Percentiles rank a stretch among this genome's conserved stretches.
Conservation (phyloP, 2,329 filamentous ascomycete species). For the Aureobasidium sp. region DNA sequence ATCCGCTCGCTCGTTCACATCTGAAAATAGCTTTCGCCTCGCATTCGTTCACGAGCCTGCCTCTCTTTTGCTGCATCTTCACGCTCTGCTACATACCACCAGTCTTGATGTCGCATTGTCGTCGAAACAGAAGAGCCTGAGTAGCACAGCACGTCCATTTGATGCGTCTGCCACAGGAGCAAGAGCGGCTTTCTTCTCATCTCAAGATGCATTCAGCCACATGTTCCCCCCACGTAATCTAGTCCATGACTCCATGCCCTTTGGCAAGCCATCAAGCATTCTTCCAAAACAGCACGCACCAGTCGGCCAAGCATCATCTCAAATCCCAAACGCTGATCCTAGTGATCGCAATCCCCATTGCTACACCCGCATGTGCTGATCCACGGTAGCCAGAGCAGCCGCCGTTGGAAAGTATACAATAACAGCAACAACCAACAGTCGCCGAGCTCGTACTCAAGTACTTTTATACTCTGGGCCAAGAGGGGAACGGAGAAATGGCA, state of each 20-base stretch:
- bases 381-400: slow-evolving; percentile 8
- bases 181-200: slow-evolving; percentile 1
- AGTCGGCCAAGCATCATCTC: background rate
- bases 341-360: too few species aligned
- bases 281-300: background rate
- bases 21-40: background rate
- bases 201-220: background rate
- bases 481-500: too few species aligned
- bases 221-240: background rate
- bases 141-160: too few species aligned
- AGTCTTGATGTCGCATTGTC: too few species aligned
- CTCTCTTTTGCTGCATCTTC: background rate
- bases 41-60: background rate
- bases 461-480: background rate
- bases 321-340: too few species aligned
- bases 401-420: background rate
- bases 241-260: background rate
- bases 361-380: too few species aligned
- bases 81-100: too few species aligned
- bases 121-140: too few species aligned
- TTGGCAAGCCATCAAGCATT: background rate
- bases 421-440: background rate
- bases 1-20: too few species aligned
- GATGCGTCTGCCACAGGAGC: too few species aligned
- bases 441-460: background rate